A percentile compares a stretch with the other conserved stretches of the same genome.
phyloP scores from a whole-genome alignment of 1,284 basidiomycete species.

The Phylloboletellus chloephorus region DNA sequence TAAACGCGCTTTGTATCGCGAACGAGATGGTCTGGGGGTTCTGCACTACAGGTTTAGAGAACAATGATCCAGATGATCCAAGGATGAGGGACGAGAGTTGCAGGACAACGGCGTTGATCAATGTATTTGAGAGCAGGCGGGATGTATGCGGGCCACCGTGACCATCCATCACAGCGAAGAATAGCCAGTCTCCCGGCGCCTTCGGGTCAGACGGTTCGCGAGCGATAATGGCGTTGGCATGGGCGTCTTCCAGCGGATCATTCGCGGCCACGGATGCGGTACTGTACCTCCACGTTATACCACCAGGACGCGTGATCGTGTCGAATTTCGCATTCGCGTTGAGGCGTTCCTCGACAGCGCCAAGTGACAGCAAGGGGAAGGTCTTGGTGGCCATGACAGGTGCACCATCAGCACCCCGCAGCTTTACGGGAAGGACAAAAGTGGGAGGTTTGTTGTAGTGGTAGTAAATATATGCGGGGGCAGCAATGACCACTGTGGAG shows the following conservation, averaged over 20 bases:
- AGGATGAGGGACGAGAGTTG: conserved; percentile 60
- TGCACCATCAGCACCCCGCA: conserved; percentile 55
- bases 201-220: conserved; percentile 53
- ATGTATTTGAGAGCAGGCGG: conserved; percentile 74
- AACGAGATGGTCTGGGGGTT: conserved; percentile 60
- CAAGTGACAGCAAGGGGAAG: conserved; percentile 54
- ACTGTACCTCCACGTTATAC: conserved; percentile 64
- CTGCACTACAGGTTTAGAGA: conserved; percentile 31
- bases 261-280: conserved; percentile 81
- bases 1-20: conserved; percentile 77
- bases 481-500: conserved; percentile 36
- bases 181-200: conserved; percentile 66
- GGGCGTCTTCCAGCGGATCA: conserved; percentile 86
- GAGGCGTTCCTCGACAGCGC: conserved; percentile 55
- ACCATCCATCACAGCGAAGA: conserved; percentile 91
- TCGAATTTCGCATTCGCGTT: conserved; percentile 49
- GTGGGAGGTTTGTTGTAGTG: conserved; percentile 35
- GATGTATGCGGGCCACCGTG: conserved; percentile 83
- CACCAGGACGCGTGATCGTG: conserved; percentile 43
- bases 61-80: conserved; percentile 36
- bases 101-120: conserved; percentile 83
- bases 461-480: conserved; percentile 44
- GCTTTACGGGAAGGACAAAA: conserved; percentile 54
- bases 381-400: conserved; percentile 46
- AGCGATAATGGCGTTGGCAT: conserved; percentile 66